Evolutionary conservation across 768 basidiomycete species (phyloP).

Genomic region (Lactarius trivialis): DNA sequence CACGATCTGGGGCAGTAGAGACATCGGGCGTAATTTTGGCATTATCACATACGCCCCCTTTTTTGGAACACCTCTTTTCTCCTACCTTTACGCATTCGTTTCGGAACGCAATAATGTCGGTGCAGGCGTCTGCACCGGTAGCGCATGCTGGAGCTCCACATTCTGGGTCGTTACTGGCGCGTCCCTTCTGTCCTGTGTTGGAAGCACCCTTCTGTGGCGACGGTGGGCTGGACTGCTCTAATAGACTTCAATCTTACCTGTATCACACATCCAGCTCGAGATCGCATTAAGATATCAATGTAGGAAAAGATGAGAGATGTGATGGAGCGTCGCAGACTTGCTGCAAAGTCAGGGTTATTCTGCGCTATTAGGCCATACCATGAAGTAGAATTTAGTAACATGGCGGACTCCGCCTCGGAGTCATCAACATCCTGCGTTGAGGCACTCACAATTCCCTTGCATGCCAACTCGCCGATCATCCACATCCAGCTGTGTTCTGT

Average conservation of each 20-base stretch:
- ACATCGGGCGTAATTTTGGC: conserved; percentile 73
- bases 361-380: too few relatives aligned
- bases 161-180: conserved; percentile 47
- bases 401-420: too few relatives aligned
- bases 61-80: conserved; percentile 66
- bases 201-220: conserved; percentile 49
- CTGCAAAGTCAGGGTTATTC: too few relatives aligned
- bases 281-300: too few relatives aligned
- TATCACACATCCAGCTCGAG: background rate
- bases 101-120: conserved; percentile 42
- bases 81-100: conserved; percentile 72
- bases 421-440: too few relatives aligned
- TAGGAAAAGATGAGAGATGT: too few relatives aligned
- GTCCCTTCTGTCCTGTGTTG: conserved; percentile 36
- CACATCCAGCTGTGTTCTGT: too few relatives aligned
- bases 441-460: too few relatives aligned
- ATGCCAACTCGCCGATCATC: too few relatives aligned
- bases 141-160: conserved; percentile 58
- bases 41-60: conserved; percentile 70
- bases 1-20: conserved; percentile 62
- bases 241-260: background rate
- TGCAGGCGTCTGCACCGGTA: conserved; percentile 47
- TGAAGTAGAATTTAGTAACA: too few relatives aligned
- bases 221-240: conserved; percentile 56
- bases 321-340: too few relatives aligned